Evolutionary conservation across 2,329 filamentous ascomycete genomes (phyloP).

Genomic region (Ophiostoma quercus): DNA sequence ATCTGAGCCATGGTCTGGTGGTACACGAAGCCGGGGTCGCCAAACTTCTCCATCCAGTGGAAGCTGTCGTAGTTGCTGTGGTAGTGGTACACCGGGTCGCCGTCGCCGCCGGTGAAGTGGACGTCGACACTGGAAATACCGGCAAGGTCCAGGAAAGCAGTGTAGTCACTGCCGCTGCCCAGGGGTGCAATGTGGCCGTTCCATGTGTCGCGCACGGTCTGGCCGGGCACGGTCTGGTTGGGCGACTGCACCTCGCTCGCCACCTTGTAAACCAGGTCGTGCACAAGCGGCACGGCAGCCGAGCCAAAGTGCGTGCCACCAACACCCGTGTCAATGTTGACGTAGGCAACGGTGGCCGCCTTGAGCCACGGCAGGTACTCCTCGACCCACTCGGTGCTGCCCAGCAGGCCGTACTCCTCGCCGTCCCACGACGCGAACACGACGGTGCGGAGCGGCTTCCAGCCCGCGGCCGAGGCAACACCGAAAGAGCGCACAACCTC

Average conservation of each 20-base stretch:
- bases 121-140: conserved; percentile 63
- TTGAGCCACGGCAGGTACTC: conserved; percentile 79
- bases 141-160: conserved; percentile 67
- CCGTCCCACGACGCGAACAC: conserved; percentile 82
- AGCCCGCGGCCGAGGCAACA: conserved; percentile 61
- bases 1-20: conserved; percentile 63
- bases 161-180: conserved; percentile 69
- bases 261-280: conserved; percentile 65
- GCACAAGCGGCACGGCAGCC: conserved; percentile 68
- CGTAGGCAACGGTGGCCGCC: conserved; percentile 67
- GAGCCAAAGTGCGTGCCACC: conserved; percentile 59
- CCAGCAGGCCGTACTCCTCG: conserved; percentile 80
- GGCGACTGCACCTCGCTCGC: conserved; percentile 60
- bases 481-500: conserved; percentile 73
- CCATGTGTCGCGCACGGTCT: conserved; percentile 67
- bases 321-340: conserved; percentile 78
- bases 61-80: conserved; percentile 85
- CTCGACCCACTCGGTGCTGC: conserved; percentile 90
- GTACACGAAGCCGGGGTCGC: conserved; percentile 64
- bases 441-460: conserved; percentile 83
- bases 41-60: conserved; percentile 79
- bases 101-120: conserved; percentile 45
- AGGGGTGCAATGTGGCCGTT: conserved; percentile 57
- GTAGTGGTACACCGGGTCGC: conserved; percentile 65
- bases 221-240: conserved; percentile 65